Base-by-base conservation (phyloP, 495 filamentous ascomycete species). In the Elaphomyces granulatus region DNA sequence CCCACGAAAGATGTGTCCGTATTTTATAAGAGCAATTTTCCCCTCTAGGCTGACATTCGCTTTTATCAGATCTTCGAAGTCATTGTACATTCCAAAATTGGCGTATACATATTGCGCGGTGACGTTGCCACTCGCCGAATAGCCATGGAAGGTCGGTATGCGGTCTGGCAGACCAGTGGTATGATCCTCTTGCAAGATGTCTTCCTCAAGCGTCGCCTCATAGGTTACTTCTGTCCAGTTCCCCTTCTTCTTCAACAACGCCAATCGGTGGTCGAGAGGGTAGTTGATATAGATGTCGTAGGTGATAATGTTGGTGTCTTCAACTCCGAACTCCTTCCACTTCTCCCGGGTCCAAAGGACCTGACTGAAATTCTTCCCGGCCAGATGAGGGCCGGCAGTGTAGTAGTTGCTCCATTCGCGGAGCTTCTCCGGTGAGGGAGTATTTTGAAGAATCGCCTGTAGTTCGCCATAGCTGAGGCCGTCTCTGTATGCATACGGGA, bases 241-340 rank as follows among this genome's bases (percentile, higher is more conserved):
- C n/a, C 15, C 23, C 0, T 49, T 48, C 44, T 72, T 75, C 55
- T 86, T 70, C 31, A 92, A 59, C 32, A 96, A 59, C 20, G 82
- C 82, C 42, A 96, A 58, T 2, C 84, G 69, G 47, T 92, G 84
- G 32, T 76, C 79, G 12, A 77, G 45, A 2, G 90, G 90, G 50
- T 93, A 94, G 53, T 96, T 96, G 45, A 94, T 58, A 47, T 94
- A 95, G 26, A 83, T 73, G 49, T 95, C 86, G 52, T 98, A 96
- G 14, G 79, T 59, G 15, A 78, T 77, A 47, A 98, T 78, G 3
- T 64, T 68, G 15, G 75, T 72, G 37, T 80, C 67, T 44, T 73
- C 59, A 39, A 98, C 63, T 2, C 90, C 92, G 52, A 81, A 90
- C 45, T 86, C 77, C 47, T 78, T 62, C 86, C 86, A 96, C 46